Percentiles rank a stretch among this genome's conserved stretches.
These are phyloP conservation scores for Suhomyces emberorum DNA, from an alignment of 805 yeast genomes.

Conservation along the genomic window DNA sequence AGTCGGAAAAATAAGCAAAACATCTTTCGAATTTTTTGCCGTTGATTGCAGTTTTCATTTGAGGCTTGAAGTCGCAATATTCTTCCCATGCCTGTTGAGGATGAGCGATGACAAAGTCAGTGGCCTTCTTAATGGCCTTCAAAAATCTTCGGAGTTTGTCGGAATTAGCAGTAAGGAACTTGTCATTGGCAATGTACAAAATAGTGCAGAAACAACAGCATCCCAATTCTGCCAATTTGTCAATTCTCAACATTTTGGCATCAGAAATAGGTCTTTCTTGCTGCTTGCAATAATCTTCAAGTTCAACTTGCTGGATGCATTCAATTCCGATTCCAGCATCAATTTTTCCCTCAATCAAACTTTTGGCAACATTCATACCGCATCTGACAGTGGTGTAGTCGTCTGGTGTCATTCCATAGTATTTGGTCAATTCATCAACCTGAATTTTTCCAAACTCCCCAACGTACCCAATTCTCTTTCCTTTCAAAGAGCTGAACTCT, in stretches of 20 bases:
- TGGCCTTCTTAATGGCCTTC: conserved; percentile 49
- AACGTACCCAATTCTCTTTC: conserved; percentile 53
- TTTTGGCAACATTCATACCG: conserved; percentile 58
- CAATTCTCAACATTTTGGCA: conserved; percentile 56
- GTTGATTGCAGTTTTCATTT: conserved; percentile 39
- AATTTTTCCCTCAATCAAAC: conserved; percentile 51
- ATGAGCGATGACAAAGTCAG: conserved; percentile 42
- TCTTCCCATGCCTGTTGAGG: conserved; percentile 48
- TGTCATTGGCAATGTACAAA: conserved; percentile 51
- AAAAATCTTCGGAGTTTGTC: conserved; percentile 44
- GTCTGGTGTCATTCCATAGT: conserved; percentile 53
- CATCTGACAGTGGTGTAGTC: conserved; percentile 58
- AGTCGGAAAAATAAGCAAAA: conserved; percentile 52
- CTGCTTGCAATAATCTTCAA: conserved; percentile 46
- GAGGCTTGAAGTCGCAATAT: conserved; percentile 47
- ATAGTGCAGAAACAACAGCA: conserved; percentile 60
- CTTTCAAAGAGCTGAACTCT: conserved; percentile 50
- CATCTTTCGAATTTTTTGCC: conserved; percentile 50
- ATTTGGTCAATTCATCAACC: conserved; percentile 52
- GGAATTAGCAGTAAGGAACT: conserved; percentile 45
- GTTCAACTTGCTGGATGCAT: conserved; percentile 57
- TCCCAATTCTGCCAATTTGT: conserved; percentile 52
- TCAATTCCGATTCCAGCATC: conserved; percentile 60
- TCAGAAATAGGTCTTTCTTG: conserved; percentile 44
- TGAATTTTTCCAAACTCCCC: conserved; percentile 61